Conservation (phyloP, 75 land plant species). For the Isoetes taiwanensis region DNA sequence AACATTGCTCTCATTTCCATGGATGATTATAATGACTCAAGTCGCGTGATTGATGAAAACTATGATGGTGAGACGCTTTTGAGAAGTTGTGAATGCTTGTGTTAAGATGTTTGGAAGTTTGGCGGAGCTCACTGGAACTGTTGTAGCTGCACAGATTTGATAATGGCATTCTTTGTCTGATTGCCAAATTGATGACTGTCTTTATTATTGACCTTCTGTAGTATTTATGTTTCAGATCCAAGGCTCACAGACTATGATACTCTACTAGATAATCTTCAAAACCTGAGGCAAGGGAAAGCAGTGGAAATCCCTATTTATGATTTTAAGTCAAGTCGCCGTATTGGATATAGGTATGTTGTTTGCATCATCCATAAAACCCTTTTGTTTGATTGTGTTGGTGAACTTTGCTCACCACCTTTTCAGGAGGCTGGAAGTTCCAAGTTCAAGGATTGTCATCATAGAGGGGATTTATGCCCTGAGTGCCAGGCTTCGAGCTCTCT, state of each 20-base stretch:
- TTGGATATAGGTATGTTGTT: constrained; percentile 1
- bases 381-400: too few species aligned
- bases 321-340: background rate
- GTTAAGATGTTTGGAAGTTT: too few species aligned
- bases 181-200: background rate
- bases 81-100: too few species aligned
- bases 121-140: too few species aligned
- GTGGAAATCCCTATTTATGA: constrained; percentile 5
- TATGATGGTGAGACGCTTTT: constrained; percentile 1
- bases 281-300: background rate
- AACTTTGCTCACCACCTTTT: too few species aligned
- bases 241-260: constrained; percentile 6
- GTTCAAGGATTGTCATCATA: background rate
- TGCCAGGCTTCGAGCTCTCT: background rate
- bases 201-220: background rate
- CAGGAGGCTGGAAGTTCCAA: constrained; percentile 39
- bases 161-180: background rate
- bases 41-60: background rate
- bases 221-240: background rate
- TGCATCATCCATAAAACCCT: too few species aligned
- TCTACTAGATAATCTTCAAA: constrained; percentile 1
- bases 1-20: constrained; percentile 1
- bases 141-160: background rate
- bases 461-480: constrained; percentile 6
- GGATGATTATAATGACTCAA: constrained; percentile 2